phyloP scores from a whole-genome alignment of 2,329 filamentous ascomycete genomes.

The Fusarium succisae region DNA sequence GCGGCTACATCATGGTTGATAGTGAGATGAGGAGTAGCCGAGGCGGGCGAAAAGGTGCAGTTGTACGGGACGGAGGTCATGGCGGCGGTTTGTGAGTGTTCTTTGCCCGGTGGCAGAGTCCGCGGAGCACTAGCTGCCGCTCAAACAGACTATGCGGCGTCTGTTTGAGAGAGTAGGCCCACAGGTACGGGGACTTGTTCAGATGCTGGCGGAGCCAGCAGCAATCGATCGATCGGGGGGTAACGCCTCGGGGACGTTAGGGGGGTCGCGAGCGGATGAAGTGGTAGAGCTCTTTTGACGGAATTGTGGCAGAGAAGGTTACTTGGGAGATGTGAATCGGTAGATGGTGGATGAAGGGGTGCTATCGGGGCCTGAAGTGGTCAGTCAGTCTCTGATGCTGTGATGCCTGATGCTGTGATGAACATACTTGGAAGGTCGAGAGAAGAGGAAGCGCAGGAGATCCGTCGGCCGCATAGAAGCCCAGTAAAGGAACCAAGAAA shows the following conservation, averaged over 20 bases:
- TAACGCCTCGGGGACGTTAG: conserved; percentile 85
- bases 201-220: conserved; percentile 91
- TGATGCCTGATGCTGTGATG: not conserved
- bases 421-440: conserved; percentile 85
- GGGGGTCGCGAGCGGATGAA: conserved; percentile 87
- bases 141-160: conserved; percentile 96
- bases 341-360: conserved; percentile 50
- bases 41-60: conserved; percentile 84
- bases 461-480: conserved; percentile 91
- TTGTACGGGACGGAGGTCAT: conserved; percentile 53
- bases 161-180: conserved; percentile 98
- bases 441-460: conserved; percentile 91
- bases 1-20: conserved; percentile 96
- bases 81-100: conserved; percentile 9
- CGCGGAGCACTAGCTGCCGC: conserved; percentile 97
- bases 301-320: conserved; percentile 80
- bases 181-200: conserved; percentile 70
- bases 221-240: conserved; percentile 61
- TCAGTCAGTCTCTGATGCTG: not conserved
- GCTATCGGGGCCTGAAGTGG: conserved; percentile 65
- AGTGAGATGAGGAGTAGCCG: conserved; percentile 87
- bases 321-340: conserved; percentile 45
- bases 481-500: conserved; percentile 41
- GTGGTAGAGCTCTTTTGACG: conserved; percentile 82
- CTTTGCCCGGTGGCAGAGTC: conserved; percentile 59